phyloP scores from a whole-genome alignment of 202 grass and related monocot species.

The Sporobolus alterniflorus region DNA sequence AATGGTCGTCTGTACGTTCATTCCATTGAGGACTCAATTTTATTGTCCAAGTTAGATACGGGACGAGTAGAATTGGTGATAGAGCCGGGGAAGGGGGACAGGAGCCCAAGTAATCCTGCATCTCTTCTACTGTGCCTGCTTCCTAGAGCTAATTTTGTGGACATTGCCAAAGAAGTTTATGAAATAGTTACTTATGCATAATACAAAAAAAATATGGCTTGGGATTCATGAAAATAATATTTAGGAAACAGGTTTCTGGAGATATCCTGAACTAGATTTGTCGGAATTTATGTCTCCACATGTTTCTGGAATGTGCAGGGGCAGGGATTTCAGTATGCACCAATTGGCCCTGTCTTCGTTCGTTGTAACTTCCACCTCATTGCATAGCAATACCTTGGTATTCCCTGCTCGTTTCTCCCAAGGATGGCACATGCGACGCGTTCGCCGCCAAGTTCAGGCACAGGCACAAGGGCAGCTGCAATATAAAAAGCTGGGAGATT shows the following conservation, averaged over 20 bases:
- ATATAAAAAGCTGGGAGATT: constrained; percentile 85
- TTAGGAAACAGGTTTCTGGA: background rate
- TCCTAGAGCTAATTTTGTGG: background rate
- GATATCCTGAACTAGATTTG: background rate
- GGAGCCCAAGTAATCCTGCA: background rate
- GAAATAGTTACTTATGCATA: background rate
- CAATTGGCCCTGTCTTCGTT: constrained; percentile 42
- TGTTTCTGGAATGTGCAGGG: background rate
- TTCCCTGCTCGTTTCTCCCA: background rate
- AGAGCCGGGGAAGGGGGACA: background rate
- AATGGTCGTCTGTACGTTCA: background rate
- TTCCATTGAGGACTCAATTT: background rate
- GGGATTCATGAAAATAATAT: background rate
- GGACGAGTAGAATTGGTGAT: background rate
- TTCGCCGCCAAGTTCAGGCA: constrained; percentile 21
- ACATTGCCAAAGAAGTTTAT: background rate
- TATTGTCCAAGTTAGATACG: background rate
- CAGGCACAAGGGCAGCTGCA: constrained; percentile 30
- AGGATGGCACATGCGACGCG: background rate
- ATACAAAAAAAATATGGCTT: background rate
- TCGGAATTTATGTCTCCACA: background rate
- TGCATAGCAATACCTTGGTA: background rate
- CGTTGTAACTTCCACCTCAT: background rate
- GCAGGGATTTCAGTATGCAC: constrained; percentile 39
- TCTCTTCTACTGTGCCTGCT: constrained; percentile 1